Evolutionary conservation across 2,329 filamentous ascomycete species (phyloP), one percentile per base, ranked within the genome.

Genomic region (Hypoxylon rubiginosum): DNA sequence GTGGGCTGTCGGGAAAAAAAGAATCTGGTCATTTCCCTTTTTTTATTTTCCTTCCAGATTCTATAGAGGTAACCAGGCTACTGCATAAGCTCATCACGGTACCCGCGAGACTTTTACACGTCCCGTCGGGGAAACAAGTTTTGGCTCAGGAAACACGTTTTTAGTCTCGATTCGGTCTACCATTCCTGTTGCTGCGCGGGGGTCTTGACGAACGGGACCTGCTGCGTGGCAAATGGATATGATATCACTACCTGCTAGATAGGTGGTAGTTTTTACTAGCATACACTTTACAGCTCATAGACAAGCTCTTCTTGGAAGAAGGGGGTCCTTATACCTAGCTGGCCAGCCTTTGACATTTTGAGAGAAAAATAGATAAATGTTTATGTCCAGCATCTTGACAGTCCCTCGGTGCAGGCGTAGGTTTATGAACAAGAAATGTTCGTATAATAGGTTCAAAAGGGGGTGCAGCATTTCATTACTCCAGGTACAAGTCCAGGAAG

Each of bases 1-100:
- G 43, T 46, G 43, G 9, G 43, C 15, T 24, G 19, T 46, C 43
- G 43, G 24, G 21, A 7, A 26, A 46, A 46, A 46, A 46, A 26
- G 4, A 11, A 5, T 46, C 21, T 21, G 17, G 15, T 43, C 8
- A 26, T 24, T 21, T 24, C 13, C 10, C 5, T 4, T 21, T 46
- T 46, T 9, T 21, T 46, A 43, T 43, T 17, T 4, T 24, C 21
- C 21, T 45, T 21, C 17, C n/a, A 10, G 3, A 10, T 9, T 46
- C 17, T 13, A 21, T 46, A 24, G 17, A 21, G 19, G 43, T 10
- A 5, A 26, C 11, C 21, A 24, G 19, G 9, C 19, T 46, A 46
- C 43, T 21, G 19, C 17, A 46, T 46, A 46, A 46, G 19, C 43
- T 46, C 17, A 43, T 43, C 39, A 43, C 39, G 17, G 39, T 43